These are phyloP conservation scores for Wallacemonas collosoma DNA, from an alignment of 208 protist species.

Conservation along the genomic window DNA sequence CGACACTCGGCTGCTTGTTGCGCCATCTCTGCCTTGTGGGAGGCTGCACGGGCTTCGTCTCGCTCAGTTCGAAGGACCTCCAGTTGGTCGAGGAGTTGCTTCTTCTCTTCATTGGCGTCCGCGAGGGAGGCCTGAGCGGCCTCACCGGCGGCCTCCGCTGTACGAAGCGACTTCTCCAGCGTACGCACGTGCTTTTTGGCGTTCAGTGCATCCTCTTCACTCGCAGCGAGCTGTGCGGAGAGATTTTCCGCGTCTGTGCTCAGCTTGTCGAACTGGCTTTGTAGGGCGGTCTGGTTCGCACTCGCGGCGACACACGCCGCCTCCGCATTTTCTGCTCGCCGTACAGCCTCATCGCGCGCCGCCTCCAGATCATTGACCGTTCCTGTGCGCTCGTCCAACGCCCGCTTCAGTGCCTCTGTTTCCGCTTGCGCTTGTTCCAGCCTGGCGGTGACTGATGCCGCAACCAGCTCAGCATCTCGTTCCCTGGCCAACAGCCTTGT, in stretches of 20 bases:
- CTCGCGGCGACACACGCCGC: background rate
- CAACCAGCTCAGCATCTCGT: background rate
- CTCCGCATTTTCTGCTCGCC: background rate
- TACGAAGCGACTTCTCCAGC: background rate
- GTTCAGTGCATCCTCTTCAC: background rate
- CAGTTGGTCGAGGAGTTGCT: too few relatives aligned
- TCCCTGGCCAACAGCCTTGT: background rate
- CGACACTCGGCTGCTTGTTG: too few relatives aligned
- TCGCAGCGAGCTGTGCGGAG: background rate
- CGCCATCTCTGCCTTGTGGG: too few relatives aligned
- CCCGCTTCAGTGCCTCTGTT: background rate
- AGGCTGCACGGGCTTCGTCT: too few relatives aligned
- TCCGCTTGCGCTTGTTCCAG: background rate
- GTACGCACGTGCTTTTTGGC: background rate
- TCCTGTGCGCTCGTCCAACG: background rate
- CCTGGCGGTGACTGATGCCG: background rate
- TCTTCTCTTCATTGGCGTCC: too few relatives aligned
- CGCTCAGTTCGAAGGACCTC: too few relatives aligned
- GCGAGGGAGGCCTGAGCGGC: too few relatives aligned
- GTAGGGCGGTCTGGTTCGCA: background rate
- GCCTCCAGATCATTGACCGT: background rate
- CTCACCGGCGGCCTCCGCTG: background rate
- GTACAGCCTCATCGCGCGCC: background rate
- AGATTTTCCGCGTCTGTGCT: slow-evolving; percentile 2
- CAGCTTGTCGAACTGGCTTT: slow-evolving; percentile 6